Conservation (phyloP, 768 basidiomycete genomes). For the Termitomyces eurrhizus region DNA sequence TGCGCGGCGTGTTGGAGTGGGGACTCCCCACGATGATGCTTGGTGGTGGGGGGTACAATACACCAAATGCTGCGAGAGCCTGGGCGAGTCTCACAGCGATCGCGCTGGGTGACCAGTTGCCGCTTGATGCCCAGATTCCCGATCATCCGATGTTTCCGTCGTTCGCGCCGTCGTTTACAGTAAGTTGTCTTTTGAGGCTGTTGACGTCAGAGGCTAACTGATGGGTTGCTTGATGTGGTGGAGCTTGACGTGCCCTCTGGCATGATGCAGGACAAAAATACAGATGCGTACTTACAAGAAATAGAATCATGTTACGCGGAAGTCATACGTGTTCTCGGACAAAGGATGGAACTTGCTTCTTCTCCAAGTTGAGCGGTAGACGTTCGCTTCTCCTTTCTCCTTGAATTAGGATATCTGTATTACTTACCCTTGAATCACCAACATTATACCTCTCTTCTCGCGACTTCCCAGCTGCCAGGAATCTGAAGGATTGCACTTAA, state of each 20-base stretch:
- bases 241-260: conserved; percentile 69
- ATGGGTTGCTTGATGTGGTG: not conserved
- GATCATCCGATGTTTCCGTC: conserved; percentile 69
- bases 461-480: no score
- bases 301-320: conserved; percentile 39
- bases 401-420: not conserved
- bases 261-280: conserved; percentile 73
- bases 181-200: not conserved
- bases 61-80: conserved; percentile 79
- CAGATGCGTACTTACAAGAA: conserved; percentile 45
- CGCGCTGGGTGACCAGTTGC: conserved; percentile 53
- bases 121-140: conserved; percentile 64
- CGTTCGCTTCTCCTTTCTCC: not conserved
- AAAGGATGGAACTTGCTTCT: conserved; percentile 18
- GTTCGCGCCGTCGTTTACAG: conserved; percentile 76
- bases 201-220: not conserved
- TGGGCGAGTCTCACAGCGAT: conserved; percentile 83
- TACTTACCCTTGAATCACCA: not conserved
- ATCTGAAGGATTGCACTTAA: no score
- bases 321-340: conserved; percentile 27
- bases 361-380: not conserved
- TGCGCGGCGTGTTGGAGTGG: conserved; percentile 31
- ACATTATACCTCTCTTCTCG: not conserved
- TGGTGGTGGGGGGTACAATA: conserved; percentile 85
- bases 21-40: conserved; percentile 42